Evolutionary conservation across 2,329 filamentous ascomycete genomes (phyloP).

Genomic region (Calonectria naviculata): DNA sequence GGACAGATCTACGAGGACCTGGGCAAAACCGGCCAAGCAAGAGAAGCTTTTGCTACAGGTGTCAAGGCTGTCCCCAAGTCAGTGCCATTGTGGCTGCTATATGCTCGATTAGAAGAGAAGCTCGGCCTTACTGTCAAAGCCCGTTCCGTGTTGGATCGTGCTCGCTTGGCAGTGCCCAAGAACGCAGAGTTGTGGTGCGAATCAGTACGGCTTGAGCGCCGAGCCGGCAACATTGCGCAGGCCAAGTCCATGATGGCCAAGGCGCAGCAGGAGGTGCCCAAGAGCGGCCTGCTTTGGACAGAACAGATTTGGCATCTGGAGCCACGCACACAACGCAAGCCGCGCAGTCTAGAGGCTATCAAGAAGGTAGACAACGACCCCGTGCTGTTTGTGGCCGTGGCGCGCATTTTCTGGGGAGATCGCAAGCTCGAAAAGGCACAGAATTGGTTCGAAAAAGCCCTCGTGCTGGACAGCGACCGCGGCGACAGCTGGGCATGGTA

Average conservation of each 20-base stretch:
- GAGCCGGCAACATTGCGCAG: slow-evolving; percentile 84
- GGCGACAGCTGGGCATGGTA: slow-evolving; percentile 99
- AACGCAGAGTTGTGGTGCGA: slow-evolving; percentile 90
- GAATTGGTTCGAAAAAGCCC: slow-evolving; percentile 97
- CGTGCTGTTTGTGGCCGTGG: slow-evolving; percentile 88
- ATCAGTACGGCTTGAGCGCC: slow-evolving; percentile 91
- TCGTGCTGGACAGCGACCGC: slow-evolving; percentile 85
- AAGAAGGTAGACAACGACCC: slow-evolving; percentile 97
- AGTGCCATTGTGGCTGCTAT: slow-evolving; percentile 89
- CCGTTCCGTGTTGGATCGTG: slow-evolving; percentile 91
- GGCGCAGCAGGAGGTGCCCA: slow-evolving; percentile 90
- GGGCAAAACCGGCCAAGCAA: slow-evolving; percentile 82
- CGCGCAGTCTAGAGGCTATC: slow-evolving; percentile 91
- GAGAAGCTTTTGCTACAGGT: slow-evolving; percentile 89
- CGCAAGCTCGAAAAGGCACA: slow-evolving; percentile 92
- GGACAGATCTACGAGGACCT: slow-evolving; percentile 95
- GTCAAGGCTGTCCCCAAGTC: slow-evolving; percentile 88
- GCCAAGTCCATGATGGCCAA: slow-evolving; percentile 94
- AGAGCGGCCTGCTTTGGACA: slow-evolving; percentile 88
- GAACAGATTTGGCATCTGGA: slow-evolving; percentile 98
- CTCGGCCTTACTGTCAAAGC: slow-evolving; percentile 89
- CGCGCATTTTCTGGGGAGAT: slow-evolving; percentile 96
- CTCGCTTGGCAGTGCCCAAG: slow-evolving; percentile 87
- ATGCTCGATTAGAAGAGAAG: slow-evolving; percentile 87
- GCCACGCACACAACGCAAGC: slow-evolving; percentile 89